Evolutionary conservation across 1,284 basidiomycete genomes (phyloP).

Genomic region (Exobasidium rhododendri): DNA sequence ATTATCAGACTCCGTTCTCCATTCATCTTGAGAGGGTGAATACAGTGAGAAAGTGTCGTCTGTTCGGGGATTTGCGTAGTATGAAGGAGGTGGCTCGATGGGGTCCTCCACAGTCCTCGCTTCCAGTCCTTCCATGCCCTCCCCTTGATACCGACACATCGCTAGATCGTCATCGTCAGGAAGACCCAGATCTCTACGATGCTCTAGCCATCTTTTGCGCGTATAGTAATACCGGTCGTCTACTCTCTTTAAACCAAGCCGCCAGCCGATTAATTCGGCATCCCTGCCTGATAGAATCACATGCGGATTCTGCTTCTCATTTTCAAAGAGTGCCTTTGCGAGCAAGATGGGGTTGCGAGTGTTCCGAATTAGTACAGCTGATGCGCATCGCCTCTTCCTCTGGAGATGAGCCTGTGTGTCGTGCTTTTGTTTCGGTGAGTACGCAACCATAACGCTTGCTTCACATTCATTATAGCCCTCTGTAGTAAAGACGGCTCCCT

Average conservation of each 20-base stretch:
- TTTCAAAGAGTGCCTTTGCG: conserved; percentile 67
- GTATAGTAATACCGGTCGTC: conserved; percentile 25
- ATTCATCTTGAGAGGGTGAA: background rate
- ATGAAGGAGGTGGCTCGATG: conserved; percentile 4
- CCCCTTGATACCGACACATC: background rate
- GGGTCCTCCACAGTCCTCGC: background rate
- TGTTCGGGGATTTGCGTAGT: background rate
- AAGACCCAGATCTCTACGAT: conserved; percentile 22
- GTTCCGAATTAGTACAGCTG: conserved; percentile 66
- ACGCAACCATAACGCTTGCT: conserved; percentile 70
- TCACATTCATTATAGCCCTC: conserved; percentile 70
- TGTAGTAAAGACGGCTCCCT: conserved; percentile 49
- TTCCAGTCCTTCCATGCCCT: too few relatives aligned
- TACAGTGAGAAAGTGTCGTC: conserved; percentile 60
- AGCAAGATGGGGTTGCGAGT: conserved; percentile 72
- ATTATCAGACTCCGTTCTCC: conserved; percentile 37
- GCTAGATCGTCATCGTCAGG: conserved; percentile 11
- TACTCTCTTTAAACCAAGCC: conserved; percentile 20
- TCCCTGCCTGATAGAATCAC: conserved; percentile 67
- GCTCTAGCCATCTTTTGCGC: conserved; percentile 26
- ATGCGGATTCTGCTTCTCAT: conserved; percentile 64
- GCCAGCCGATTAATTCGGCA: conserved; percentile 63
- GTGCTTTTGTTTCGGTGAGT: conserved; percentile 63
- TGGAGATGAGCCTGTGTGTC: conserved; percentile 39
- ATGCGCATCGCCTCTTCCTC: conserved; percentile 63